Evolutionary conservation across 208 protist genomes (phyloP).

Genomic region (Angomonas ambiguus): DNA sequence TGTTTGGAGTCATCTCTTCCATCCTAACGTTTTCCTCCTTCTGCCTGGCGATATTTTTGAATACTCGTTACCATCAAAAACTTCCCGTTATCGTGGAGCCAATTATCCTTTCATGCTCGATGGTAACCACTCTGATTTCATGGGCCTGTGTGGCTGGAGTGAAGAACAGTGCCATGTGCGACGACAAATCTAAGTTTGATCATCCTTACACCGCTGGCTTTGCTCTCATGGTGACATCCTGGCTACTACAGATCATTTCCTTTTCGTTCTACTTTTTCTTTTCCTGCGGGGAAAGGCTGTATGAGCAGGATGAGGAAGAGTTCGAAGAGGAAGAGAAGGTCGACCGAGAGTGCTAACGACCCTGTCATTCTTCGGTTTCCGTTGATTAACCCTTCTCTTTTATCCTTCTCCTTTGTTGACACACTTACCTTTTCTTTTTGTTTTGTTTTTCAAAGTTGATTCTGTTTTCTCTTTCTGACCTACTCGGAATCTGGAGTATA

Average conservation of each 20-base stretch:
- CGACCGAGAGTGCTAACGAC: not conserved
- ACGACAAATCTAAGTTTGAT: conserved; percentile 8
- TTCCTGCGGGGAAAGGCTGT: conserved; percentile 10
- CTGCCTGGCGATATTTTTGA: conserved; percentile 15
- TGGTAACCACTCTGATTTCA: conserved; percentile 10
- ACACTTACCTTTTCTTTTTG: not conserved
- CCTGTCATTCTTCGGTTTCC: too few species aligned
- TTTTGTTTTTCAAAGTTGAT: conserved; percentile 7
- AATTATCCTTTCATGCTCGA: not conserved
- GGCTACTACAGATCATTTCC: conserved; percentile 14
- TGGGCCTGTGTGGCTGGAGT: conserved; percentile 16
- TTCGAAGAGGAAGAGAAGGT: conserved; percentile 15
- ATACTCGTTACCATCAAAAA: not conserved
- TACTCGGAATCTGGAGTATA: too few species aligned
- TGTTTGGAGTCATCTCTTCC: conserved; percentile 18
- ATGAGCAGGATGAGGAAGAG: conserved; percentile 3
- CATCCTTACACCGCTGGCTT: conserved; percentile 19
- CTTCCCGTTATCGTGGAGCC: conserved; percentile 11
- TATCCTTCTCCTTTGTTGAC: conserved; percentile 10
- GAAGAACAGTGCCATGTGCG: conserved; percentile 14
- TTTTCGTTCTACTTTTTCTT: conserved; percentile 14
- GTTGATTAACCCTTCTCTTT: too few species aligned
- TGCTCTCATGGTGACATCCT: conserved; percentile 19
- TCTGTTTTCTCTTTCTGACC: not conserved
- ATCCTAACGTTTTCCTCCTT: conserved; percentile 10